These are phyloP conservation scores for Ascochyta viciae-villosae DNA, from an alignment of 2,329 filamentous ascomycete genomes.

Conservation along the genomic window DNA sequence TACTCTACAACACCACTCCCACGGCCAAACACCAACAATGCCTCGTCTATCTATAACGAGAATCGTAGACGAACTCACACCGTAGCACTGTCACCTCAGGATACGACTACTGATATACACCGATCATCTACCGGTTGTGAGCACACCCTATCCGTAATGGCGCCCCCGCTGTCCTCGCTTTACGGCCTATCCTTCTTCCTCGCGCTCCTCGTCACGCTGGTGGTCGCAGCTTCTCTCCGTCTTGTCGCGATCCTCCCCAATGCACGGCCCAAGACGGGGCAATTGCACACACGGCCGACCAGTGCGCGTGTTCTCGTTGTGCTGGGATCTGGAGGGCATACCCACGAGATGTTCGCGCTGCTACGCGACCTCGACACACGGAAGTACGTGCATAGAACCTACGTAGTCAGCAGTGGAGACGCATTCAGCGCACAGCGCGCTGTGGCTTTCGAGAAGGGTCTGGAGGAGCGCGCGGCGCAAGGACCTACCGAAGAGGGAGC, in stretches of 20 bases:
- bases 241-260: slow-evolving; percentile 50
- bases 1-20: background rate
- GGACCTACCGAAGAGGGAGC: background rate
- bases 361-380: slow-evolving; percentile 64
- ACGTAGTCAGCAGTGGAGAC: slow-evolving; percentile 81
- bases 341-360: slow-evolving; percentile 91
- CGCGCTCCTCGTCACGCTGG: slow-evolving; percentile 42
- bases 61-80: background rate
- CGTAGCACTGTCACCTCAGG: background rate
- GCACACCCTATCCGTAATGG: slow-evolving; percentile 22
- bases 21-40: background rate
- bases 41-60: background rate
- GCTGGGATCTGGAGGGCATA: slow-evolving; percentile 92
- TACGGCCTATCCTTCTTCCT: slow-evolving; percentile 40
- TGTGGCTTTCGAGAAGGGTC: slow-evolving; percentile 65
- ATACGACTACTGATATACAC: background rate
- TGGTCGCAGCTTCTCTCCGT: slow-evolving; percentile 47
- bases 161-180: slow-evolving; percentile 28
- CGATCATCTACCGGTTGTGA: background rate
- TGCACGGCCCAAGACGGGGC: slow-evolving; percentile 27
- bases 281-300: slow-evolving; percentile 33
- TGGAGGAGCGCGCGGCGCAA: slow-evolving; percentile 27
- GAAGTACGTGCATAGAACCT: slow-evolving; percentile 72
- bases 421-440: slow-evolving; percentile 70
- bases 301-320: slow-evolving; percentile 75